phyloP scores from a whole-genome alignment of 1,139 yeast genomes.

The Candida pseudoviswanathii region DNA sequence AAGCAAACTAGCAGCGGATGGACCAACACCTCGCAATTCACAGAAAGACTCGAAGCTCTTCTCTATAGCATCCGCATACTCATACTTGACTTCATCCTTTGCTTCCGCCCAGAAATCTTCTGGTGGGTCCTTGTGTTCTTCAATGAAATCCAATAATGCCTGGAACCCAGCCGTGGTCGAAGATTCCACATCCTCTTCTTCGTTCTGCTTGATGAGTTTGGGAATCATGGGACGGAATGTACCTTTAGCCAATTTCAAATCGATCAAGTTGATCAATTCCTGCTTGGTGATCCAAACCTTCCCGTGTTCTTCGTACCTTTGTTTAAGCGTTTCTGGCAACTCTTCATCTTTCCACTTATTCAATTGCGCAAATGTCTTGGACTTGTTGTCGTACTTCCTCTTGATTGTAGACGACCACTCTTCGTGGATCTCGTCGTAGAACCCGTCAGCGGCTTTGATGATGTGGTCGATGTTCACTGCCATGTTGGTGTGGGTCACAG shows the following conservation, averaged over 20 bases:
- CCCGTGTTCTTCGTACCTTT: slow-evolving; percentile 21
- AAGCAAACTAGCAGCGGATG: slow-evolving; percentile 51
- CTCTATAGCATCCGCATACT: slow-evolving; percentile 24
- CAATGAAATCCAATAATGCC: slow-evolving; percentile 23
- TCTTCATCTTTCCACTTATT: slow-evolving; percentile 36
- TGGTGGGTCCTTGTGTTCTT: slow-evolving; percentile 7
- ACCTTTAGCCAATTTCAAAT: slow-evolving; percentile 54
- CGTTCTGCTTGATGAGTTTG: slow-evolving; percentile 42
- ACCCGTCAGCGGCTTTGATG: slow-evolving; percentile 10
- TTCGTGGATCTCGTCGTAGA: slow-evolving; percentile 14
- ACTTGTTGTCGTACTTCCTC: slow-evolving; percentile 21
- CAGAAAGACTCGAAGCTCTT: slow-evolving; percentile 31
- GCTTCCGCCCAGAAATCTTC: slow-evolving; percentile 13
- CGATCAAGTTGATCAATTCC: slow-evolving; percentile 45
- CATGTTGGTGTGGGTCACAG: slow-evolving; percentile 2
- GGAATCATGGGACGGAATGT: slow-evolving; percentile 48
- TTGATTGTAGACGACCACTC: slow-evolving; percentile 19
- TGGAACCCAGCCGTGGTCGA: slow-evolving; percentile 33
- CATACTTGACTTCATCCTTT: slow-evolving; percentile 8
- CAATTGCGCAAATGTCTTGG: slow-evolving; percentile 32
- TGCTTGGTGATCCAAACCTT: slow-evolving; percentile 33
- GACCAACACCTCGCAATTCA: slow-evolving; percentile 50
- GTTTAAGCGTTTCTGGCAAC: slow-evolving; percentile 28
- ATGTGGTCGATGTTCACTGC: slow-evolving; percentile 10
- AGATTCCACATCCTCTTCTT: slow-evolving; percentile 25